Evolutionary conservation across 495 filamentous ascomycete genomes (phyloP), one percentile per base, ranked within the genome.

Genomic region (Aspergillus bertholletiae): DNA sequence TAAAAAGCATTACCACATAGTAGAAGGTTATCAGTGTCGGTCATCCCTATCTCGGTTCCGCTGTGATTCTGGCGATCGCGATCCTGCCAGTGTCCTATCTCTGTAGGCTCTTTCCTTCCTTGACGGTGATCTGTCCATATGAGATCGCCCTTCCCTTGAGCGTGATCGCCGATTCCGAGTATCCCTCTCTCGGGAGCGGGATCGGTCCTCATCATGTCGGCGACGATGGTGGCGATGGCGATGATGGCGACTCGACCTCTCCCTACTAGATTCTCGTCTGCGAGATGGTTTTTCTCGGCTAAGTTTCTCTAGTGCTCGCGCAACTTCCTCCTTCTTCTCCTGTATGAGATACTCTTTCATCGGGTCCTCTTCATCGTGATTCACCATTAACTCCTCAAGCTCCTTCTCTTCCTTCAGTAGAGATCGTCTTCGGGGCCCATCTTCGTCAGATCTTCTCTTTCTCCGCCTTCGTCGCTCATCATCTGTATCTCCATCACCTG

Each of bases 301-400:
- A 46, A 76, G 74, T 51, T 71, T 82, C 56, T 79, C 76, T 59
- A 89, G 62, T 1, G 90, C 92, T 46, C 74, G 78, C 30, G 85
- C 82, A 30, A 96, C 83, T 67, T 96, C 90, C 58, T 91, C 88
- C 63, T 87, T 89, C 80, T 96, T 96, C 73, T 94, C 87, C 41
- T 90, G 76, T 22, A 97, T 80, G 46, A 96, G 68, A 65, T 88
- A 95, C 48, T 84, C 83, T 72, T 96, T 97, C 94, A 97, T 97
- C 2, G 94, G 93, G 72, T 98, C 93, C 61, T 97, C 94, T 21
- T 97, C 92, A 58, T 97, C 93, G 58, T 95, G 87, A 18, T 91
- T 84, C 54, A 78, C 71, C 17, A 94, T 84, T 60, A 97, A 64
- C 49, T 84, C 81, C 52, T 80, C 82, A 41, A 97, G 65, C 65